These are phyloP conservation scores for Jamesozyma gamospora DNA, from an alignment of 805 yeast genomes.

Conservation along the genomic window DNA sequence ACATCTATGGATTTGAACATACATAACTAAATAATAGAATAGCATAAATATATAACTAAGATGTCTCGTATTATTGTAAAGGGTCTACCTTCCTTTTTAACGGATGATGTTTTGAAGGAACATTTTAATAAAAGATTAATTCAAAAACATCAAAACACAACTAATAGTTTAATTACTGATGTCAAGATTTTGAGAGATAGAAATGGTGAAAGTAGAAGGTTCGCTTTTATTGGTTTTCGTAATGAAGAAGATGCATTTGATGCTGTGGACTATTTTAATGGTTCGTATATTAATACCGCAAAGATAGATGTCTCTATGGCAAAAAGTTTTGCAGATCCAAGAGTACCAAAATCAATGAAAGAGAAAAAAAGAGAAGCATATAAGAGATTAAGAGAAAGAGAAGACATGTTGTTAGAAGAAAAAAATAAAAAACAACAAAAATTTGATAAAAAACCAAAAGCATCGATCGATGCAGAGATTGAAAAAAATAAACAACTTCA, in stretches of 20 bases:
- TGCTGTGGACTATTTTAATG: conserved; percentile 68
- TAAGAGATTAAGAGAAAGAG: conserved; percentile 37
- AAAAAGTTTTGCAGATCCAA: conserved; percentile 75
- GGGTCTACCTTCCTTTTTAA: conserved; percentile 70
- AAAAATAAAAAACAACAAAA: conserved; percentile 33
- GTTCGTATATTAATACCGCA: conserved; percentile 75
- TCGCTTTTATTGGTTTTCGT: conserved; percentile 86
- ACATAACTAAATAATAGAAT: background rate
- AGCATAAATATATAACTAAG: background rate
- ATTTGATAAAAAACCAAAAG: conserved; percentile 18
- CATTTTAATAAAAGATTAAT: conserved; percentile 43
- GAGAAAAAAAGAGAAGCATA: conserved; percentile 44
- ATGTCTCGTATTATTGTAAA: conserved; percentile 89
- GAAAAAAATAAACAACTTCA: conserved; percentile 54
- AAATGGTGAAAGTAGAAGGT: conserved; percentile 80
- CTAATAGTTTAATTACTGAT: conserved; percentile 65
- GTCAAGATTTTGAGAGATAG: conserved; percentile 72
- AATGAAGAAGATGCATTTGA: conserved; percentile 61
- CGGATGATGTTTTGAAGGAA: conserved; percentile 59
- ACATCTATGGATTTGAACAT: background rate
- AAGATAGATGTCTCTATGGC: conserved; percentile 73
- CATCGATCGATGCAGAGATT: conserved; percentile 48
- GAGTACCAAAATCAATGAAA: conserved; percentile 57
- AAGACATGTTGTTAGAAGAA: conserved; percentile 38
- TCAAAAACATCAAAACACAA: conserved; percentile 14